Conservation (phyloP, 495 filamentous ascomycete species). For the Penicillium canescens region DNA sequence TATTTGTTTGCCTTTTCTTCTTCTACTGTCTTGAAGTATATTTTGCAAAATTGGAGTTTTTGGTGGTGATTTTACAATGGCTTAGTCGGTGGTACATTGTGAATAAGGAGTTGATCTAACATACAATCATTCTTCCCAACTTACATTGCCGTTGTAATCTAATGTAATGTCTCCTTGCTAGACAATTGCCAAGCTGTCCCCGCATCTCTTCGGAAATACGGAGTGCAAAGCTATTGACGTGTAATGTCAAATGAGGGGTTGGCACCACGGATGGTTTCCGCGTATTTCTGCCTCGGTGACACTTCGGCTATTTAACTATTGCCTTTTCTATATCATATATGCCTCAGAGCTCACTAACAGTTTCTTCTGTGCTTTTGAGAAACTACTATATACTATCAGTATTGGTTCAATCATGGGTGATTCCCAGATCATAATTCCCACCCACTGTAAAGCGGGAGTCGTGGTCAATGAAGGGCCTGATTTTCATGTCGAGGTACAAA, state of each 20-base stretch:
- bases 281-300: slow-evolving; percentile 6
- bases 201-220: background rate
- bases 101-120: slow-evolving; percentile 13
- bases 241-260: slow-evolving; percentile 7
- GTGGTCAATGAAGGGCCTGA: slow-evolving; percentile 55
- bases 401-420: slow-evolving; percentile 1
- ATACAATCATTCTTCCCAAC: background rate
- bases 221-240: background rate
- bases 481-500: slow-evolving; percentile 52
- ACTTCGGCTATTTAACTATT: background rate
- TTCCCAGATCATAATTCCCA: slow-evolving; percentile 42
- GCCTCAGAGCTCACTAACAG: no score
- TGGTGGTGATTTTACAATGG: background rate
- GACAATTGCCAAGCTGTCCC: background rate
- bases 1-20: background rate
- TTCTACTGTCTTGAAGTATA: background rate
- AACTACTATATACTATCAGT: no score
- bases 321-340: no score
- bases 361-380: no score
- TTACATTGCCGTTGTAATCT: background rate
- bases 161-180: no score
- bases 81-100: slow-evolving; percentile 12
- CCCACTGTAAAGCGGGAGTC: slow-evolving; percentile 54
- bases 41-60: background rate
- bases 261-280: slow-evolving; percentile 3